phyloP scores from a whole-genome alignment of 2,329 filamentous ascomycete genomes.

The Aspergillus hortae region DNA sequence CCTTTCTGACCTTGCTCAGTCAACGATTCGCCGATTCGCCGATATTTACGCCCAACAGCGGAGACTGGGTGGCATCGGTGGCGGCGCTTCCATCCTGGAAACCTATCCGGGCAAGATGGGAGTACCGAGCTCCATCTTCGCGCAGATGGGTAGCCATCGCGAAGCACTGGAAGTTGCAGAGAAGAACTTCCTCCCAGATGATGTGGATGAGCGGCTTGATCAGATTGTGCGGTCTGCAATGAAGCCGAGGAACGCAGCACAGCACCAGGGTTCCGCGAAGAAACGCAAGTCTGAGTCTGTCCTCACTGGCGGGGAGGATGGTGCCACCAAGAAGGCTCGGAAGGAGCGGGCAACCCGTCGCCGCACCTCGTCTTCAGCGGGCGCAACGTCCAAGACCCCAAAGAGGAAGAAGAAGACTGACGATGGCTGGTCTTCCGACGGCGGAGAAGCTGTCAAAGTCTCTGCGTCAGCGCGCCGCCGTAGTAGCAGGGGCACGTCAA shows the following conservation, averaged over 20 bases:
- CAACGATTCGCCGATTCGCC: constrained; percentile 78
- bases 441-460: constrained; percentile 36
- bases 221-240: constrained; percentile 67
- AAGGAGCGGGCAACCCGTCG: constrained; percentile 30
- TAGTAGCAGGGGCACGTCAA: constrained; percentile 35
- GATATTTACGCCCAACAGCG: constrained; percentile 73
- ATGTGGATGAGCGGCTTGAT: constrained; percentile 72
- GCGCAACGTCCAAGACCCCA: constrained; percentile 25
- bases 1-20: constrained; percentile 80
- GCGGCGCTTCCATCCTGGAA: constrained; percentile 60
- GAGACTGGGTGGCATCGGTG: constrained; percentile 37
- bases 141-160: constrained; percentile 68
- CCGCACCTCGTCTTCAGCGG: constrained; percentile 33
- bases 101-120: constrained; percentile 77
- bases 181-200: constrained; percentile 77
- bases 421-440: constrained; percentile 41
- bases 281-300: constrained; percentile 42
- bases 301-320: constrained; percentile 22
- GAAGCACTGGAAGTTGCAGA: constrained; percentile 81
- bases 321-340: constrained; percentile 28
- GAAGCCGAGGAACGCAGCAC: constrained; percentile 52
- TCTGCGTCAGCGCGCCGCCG: constrained; percentile 34
- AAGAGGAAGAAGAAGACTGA: constrained; percentile 38
- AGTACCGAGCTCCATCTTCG: constrained; percentile 75
- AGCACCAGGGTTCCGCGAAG: constrained; percentile 26